These are phyloP conservation scores for Trichoderma harzianum DNA, from an alignment of 2,329 filamentous ascomycete species.

Conservation along the genomic window DNA sequence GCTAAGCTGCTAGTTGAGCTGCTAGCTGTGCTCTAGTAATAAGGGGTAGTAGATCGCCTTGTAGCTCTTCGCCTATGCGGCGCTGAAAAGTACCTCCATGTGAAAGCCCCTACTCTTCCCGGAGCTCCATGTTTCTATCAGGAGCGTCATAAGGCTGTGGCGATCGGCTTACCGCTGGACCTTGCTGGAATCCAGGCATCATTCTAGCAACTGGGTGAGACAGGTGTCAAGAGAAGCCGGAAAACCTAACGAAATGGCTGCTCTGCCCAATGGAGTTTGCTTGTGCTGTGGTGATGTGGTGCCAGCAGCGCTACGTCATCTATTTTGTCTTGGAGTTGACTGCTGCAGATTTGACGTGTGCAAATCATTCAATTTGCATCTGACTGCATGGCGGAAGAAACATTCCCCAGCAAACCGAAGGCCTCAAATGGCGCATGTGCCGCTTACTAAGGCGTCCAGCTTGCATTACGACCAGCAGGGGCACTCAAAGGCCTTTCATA, in stretches of 20 bases:
- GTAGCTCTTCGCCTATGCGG: background rate
- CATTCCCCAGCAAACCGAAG: background rate
- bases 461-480: background rate
- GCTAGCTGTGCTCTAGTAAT: background rate
- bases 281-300: background rate
- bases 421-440: background rate
- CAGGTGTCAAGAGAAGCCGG: background rate
- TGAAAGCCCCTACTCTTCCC: background rate
- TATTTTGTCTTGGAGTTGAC: background rate
- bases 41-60: background rate
- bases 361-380: background rate
- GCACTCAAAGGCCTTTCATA: background rate
- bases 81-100: background rate
- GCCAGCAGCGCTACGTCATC: conserved; percentile 6
- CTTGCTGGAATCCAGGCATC: background rate
- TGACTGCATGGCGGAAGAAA: background rate
- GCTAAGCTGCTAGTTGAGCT: background rate
- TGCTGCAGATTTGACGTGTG: background rate
- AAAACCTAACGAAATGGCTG: background rate
- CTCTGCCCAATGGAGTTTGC: background rate
- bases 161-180: background rate
- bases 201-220: background rate
- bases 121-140: background rate
- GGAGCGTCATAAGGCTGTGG: conserved; percentile 3
- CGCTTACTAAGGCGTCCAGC: background rate